Evolutionary conservation across 129 eudicot genomes (phyloP), one percentile per base, ranked within the genome.

Genomic region (Centella asiatica): DNA sequence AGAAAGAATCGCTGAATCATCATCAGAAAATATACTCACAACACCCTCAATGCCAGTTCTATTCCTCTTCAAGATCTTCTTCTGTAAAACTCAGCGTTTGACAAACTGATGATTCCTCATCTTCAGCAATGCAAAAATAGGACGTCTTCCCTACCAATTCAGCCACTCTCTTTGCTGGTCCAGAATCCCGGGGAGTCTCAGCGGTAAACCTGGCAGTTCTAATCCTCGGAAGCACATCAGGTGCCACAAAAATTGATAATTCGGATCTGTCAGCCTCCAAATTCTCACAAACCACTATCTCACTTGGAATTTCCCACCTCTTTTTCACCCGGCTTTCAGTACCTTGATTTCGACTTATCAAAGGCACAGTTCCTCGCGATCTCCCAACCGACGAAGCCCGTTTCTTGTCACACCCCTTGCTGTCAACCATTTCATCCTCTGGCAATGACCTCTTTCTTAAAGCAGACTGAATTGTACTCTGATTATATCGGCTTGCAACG

Each of bases 161-260:
- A 15, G 79, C 90, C 40, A 86, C 90, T 77, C 86, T 77, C 52
- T 86, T 90, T 0, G 94, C 95, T 23, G 90, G 85, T 14, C 97
- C 97, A 2, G 97, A 90, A 50, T 84, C 94, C 47, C 95, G 56
- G 28, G 87, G 90, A 56, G 75, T 70, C 23, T 86, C 95, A 19
- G 72, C 78, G 31, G 40, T 27, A 53, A 61, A 70, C 28, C 90
- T 74, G 14, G 63, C 60, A 39, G 77, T 85, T 71, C 73, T 76
- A 55, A 90, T 77, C 76, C 44, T 74, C 0, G 83, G 88, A 54
- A 78, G 83, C 68, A 58, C n/a, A 23, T 70, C 71, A 57, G 66
- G 68, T 53, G 45, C 45, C 32, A 33, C 65, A 22, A 65, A 10
- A 34, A 62, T 45, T 24, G 78, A 71, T 50, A 22, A 26, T 22